These are phyloP conservation scores for Microbotryum violaceum DNA, from an alignment of 1,284 basidiomycete species.

Conservation along the genomic window DNA sequence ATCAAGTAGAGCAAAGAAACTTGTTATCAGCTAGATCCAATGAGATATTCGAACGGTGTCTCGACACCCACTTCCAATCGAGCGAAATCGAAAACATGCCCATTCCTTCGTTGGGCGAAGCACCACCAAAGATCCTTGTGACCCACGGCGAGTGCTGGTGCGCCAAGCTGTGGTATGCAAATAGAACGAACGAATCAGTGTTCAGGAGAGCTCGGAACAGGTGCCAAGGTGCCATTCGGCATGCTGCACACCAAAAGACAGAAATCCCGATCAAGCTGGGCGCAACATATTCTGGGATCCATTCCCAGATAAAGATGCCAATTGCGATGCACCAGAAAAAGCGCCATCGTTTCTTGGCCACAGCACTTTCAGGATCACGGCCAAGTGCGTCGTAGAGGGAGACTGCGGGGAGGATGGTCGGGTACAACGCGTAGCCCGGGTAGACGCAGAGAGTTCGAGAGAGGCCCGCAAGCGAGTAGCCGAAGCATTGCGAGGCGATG, in stretches of 20 bases:
- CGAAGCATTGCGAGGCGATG: conserved; percentile 10
- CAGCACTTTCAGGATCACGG: conserved; percentile 43
- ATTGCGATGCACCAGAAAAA: conserved; percentile 37
- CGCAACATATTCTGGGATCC: conserved; percentile 47
- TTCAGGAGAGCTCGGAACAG: too few species aligned
- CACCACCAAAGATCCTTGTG: conserved; percentile 58
- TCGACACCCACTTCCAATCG: conserved; percentile 46
- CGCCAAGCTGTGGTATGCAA: conserved; percentile 42
- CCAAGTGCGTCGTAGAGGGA: conserved; percentile 54
- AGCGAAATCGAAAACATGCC: conserved; percentile 47
- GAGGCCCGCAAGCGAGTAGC: conserved; percentile 29
- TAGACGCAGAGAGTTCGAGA: conserved; percentile 26
- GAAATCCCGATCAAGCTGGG: conserved; percentile 38
- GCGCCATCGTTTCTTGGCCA: conserved; percentile 32
- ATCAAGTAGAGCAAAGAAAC: too few species aligned
- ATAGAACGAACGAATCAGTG: too few species aligned
- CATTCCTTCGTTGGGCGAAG: conserved; percentile 57
- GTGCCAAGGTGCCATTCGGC: too few species aligned
- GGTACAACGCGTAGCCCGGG: conserved; percentile 31
- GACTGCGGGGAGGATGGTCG: conserved; percentile 45
- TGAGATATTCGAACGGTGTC: too few species aligned
- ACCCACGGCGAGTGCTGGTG: conserved; percentile 51
- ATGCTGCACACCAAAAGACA: conserved; percentile 46
- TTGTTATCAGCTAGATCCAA: too few species aligned
- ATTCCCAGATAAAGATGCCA: conserved; percentile 39